These are phyloP conservation scores for Lentinula guzmanii DNA, from an alignment of 768 basidiomycete species.

Conservation along the genomic window DNA sequence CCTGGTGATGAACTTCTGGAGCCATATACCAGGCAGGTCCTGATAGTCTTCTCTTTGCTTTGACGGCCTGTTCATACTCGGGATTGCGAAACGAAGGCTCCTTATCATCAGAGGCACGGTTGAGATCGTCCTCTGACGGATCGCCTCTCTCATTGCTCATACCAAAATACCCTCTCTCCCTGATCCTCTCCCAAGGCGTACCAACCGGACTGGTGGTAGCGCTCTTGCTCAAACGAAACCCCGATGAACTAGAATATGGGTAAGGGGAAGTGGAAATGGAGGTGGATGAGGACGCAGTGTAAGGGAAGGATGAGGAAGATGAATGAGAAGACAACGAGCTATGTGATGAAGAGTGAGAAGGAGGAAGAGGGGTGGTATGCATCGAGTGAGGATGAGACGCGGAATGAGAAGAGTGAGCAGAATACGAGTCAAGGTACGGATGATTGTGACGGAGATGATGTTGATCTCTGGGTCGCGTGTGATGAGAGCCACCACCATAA, in stretches of 20 bases:
- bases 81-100: neutral
- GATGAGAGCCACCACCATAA: conserved; percentile 1
- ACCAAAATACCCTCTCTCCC: conserved; percentile 37
- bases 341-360: neutral
- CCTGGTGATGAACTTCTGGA: neutral
- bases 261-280: conserved; percentile 7
- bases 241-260: neutral
- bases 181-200: conserved; percentile 25
- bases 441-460: neutral
- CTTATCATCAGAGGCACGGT: neutral
- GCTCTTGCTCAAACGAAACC: conserved; percentile 45
- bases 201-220: conserved; percentile 62
- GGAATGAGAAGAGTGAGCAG: neutral
- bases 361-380: neutral
- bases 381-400: neutral
- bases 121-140: conserved; percentile 12
- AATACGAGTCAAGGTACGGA: neutral
- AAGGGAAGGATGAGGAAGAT: conserved; percentile 8
- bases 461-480: neutral
- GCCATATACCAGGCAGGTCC: conserved; percentile 5
- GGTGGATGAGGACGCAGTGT: conserved; percentile 12
- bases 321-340: conserved; percentile 1
- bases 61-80: neutral
- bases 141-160: conserved; percentile 28
- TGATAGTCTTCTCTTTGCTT: neutral